Evolutionary conservation across 768 basidiomycete genomes (phyloP).

Genomic region (Russula griseocarnosa): DNA sequence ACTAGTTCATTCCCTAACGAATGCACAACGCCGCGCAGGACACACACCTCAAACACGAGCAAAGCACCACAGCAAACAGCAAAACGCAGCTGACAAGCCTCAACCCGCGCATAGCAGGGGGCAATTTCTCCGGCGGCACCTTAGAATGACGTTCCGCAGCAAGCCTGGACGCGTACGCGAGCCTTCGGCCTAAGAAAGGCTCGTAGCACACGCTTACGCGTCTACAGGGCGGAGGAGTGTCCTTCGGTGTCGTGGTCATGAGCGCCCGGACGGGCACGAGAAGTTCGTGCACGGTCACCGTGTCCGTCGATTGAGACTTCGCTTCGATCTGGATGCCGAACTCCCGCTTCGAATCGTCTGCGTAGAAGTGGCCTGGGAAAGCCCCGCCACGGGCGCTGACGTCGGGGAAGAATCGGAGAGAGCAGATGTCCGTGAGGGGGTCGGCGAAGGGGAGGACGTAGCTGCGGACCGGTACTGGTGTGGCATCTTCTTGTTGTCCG

Average conservation of each 20-base stretch:
- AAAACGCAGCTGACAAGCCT: neutral
- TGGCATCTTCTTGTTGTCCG: neutral
- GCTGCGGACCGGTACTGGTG: neutral
- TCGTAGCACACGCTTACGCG: neutral
- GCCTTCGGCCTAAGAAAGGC: neutral
- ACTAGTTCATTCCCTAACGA: neutral
- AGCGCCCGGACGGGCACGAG: constrained; percentile 8
- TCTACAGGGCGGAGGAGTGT: neutral
- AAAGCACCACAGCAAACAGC: constrained; percentile 8
- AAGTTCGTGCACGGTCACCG: constrained; percentile 3
- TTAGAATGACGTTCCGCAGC: neutral
- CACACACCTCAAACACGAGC: constrained; percentile 12
- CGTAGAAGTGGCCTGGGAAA: constrained; percentile 7
- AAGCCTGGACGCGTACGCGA: constrained; percentile 6
- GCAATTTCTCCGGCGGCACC: neutral
- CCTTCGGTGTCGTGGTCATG: neutral
- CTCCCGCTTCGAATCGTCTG: neutral
- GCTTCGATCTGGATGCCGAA: constrained; percentile 12
- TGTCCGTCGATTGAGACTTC: neutral
- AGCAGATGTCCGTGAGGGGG: neutral
- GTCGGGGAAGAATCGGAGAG: constrained; percentile 13
- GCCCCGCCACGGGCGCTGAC: constrained; percentile 8
- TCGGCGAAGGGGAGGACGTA: constrained; percentile 8
- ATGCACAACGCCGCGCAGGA: neutral
- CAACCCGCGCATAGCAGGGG: neutral